A percentile compares a stretch with the other conserved stretches of the same genome.
phyloP scores from a whole-genome alignment of 1,284 basidiomycete genomes.

The Tilletia setariae region DNA sequence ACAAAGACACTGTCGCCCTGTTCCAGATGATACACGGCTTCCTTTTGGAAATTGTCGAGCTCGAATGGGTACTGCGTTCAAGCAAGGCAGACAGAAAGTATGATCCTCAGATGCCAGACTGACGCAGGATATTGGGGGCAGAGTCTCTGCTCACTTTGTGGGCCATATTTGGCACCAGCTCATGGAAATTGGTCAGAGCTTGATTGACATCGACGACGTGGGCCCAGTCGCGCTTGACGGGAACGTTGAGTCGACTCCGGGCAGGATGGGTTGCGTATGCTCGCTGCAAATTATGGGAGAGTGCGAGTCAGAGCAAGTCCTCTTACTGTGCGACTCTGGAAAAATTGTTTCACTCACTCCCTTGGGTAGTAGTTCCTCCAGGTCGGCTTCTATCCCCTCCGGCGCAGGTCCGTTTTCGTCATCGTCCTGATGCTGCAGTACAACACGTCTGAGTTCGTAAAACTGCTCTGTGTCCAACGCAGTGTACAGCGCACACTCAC shows the following conservation, averaged over 20 bases:
- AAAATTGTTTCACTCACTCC: not conserved
- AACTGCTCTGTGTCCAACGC: not conserved
- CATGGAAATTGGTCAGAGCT: slow-evolving; percentile 79
- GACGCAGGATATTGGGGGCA: too few species aligned
- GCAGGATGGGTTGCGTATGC: slow-evolving; percentile 16
- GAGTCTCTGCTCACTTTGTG: slow-evolving; percentile 62
- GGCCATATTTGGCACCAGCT: slow-evolving; percentile 86
- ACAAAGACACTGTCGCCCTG: slow-evolving; percentile 98
- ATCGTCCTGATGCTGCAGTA: not conserved
- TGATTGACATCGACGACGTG: slow-evolving; percentile 92
- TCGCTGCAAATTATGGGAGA: slow-evolving; percentile 20
- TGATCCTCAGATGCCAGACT: not conserved
- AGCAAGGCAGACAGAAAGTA: not conserved
- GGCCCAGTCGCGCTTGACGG: slow-evolving; percentile 86
- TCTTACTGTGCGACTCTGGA: not conserved
- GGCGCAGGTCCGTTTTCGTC: slow-evolving; percentile 20
- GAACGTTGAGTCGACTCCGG: slow-evolving; percentile 16
- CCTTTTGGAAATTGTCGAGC: slow-evolving; percentile 88
- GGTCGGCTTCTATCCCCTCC: slow-evolving; percentile 34
- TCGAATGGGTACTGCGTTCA: slow-evolving; percentile 64
- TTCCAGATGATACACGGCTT: slow-evolving; percentile 96
- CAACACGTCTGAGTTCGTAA: not conserved
- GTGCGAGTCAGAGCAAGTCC: not conserved
- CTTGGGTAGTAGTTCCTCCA: slow-evolving; percentile 49
- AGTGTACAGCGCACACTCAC: not conserved